A percentile compares a stretch with the other conserved stretches of the same genome.
Evolutionary conservation across 2,329 filamentous ascomycete species (phyloP).

Genomic region (Fusarium redolens): DNA sequence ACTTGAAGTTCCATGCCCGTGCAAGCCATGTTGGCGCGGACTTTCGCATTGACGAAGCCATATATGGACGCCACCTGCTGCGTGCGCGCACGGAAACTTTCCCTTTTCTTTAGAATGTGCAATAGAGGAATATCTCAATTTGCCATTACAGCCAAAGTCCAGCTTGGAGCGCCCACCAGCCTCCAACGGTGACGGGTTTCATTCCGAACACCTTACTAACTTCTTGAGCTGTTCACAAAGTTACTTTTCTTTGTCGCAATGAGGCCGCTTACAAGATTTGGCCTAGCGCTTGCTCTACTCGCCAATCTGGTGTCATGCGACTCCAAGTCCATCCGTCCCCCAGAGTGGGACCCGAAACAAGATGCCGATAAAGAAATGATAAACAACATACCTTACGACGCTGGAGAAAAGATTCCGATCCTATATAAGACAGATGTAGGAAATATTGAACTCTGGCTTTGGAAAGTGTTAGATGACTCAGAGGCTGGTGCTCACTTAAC

Average conservation of each 20-base stretch:
- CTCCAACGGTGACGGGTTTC: too few relatives aligned
- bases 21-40: neutral
- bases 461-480: neutral
- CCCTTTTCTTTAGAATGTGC: too few relatives aligned
- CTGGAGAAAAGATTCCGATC: neutral
- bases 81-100: too few relatives aligned
- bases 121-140: neutral
- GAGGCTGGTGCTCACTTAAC: neutral
- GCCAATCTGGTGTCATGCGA: neutral
- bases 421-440: neutral
- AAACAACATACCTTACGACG: neutral
- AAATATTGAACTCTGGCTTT: neutral
- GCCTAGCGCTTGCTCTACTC: neutral
- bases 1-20: neutral
- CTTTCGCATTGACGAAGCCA: neutral
- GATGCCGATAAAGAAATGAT: neutral
- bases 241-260: neutral
- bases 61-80: neutral
- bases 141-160: rapidly evolving
- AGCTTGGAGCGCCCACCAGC: neutral
- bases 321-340: neutral
- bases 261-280: neutral
- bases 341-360: neutral
- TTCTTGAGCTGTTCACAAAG: too few relatives aligned
- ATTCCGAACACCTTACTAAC: too few relatives aligned